phyloP scores from a whole-genome alignment of 345 rosid genomes.

The Eucalyptus pauciflora region DNA sequence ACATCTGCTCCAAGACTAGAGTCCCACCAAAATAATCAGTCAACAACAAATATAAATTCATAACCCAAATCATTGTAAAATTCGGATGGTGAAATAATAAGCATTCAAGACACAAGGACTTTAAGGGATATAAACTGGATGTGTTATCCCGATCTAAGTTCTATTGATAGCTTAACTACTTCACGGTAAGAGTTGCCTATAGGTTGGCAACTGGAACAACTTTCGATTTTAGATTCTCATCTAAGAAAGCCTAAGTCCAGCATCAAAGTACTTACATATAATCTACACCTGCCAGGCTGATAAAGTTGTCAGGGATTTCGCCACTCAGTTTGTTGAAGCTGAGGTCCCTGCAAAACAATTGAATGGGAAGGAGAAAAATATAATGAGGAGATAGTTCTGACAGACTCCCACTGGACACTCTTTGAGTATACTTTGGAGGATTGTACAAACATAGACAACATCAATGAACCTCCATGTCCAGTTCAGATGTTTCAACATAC shows the following conservation, averaged over 20 bases:
- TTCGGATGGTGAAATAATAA: background rate
- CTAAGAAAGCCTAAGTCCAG: background rate
- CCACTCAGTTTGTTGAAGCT: slow-evolving; percentile 36
- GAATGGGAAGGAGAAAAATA: background rate
- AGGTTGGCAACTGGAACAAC: background rate
- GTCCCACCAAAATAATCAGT: background rate
- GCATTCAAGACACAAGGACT: background rate
- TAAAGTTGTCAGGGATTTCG: slow-evolving; percentile 1
- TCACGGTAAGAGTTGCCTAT: background rate
- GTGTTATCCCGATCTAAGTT: background rate
- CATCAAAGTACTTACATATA: background rate
- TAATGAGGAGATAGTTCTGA: background rate
- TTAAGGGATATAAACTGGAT: background rate
- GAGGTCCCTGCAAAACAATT: slow-evolving; percentile 20
- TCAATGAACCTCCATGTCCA: background rate
- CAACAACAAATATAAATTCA: background rate
- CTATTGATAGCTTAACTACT: background rate
- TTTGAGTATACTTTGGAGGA: background rate
- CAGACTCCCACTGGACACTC: background rate
- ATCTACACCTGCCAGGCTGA: background rate
- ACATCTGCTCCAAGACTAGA: background rate
- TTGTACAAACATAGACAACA: background rate
- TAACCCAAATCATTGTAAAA: background rate
- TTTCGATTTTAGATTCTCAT: background rate
- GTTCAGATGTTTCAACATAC: background rate